These are phyloP conservation scores for Hypoxylon trugodes DNA, from an alignment of 495 filamentous ascomycete genomes.

Conservation along the genomic window DNA sequence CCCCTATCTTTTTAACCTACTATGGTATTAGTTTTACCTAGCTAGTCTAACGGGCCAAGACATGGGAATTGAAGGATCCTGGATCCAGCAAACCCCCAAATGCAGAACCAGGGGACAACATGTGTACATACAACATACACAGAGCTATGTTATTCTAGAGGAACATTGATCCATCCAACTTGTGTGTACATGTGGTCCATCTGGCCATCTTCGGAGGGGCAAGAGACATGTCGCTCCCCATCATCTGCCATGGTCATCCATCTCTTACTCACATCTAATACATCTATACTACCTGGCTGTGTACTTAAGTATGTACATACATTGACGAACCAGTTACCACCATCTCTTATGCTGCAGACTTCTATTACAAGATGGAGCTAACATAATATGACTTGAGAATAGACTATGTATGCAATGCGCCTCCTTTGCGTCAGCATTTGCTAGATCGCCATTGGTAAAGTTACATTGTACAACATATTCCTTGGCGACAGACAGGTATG, in stretches of 20 bases:
- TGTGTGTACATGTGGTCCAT: neutral
- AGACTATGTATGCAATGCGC: constrained; percentile 14
- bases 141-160: constrained; percentile 22
- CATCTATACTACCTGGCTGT: neutral
- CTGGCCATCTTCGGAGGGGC: constrained; percentile 5
- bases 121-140: too few relatives aligned
- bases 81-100: constrained; percentile 34
- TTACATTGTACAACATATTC: constrained; percentile 28
- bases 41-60: constrained; percentile 29
- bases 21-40: constrained; percentile 12
- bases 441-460: constrained; percentile 21
- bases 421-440: constrained; percentile 14
- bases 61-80: constrained; percentile 38
- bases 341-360: too few relatives aligned
- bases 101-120: constrained; percentile 34
- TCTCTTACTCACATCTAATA: too few relatives aligned
- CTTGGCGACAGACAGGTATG: constrained; percentile 25
- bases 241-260: constrained; percentile 14
- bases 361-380: constrained; percentile 14
- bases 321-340: too few relatives aligned
- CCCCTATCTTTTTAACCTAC: constrained; percentile 28
- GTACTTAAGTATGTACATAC: neutral
- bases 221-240: constrained; percentile 18
- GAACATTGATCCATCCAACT: constrained; percentile 1
- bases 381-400: constrained; percentile 14